A percentile compares a stretch with the other conserved stretches of the same genome.
Conservation (phyloP, 305 asterid genomes). For the Solanum hybrid region DNA sequence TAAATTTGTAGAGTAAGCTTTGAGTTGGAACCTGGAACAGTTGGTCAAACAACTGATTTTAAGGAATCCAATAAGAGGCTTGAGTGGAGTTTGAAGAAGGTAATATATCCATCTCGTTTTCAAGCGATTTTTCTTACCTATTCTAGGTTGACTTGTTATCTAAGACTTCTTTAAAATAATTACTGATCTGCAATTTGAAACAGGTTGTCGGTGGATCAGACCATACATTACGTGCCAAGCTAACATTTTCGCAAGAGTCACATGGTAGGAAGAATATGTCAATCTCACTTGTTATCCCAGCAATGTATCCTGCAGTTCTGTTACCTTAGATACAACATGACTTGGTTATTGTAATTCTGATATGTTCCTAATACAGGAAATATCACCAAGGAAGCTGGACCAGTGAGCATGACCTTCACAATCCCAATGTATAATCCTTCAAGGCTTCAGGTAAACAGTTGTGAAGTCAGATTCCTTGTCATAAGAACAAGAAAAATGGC, state of each 20-base stretch:
- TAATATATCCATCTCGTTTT: constrained; percentile 7
- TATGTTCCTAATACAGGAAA: constrained; percentile 46
- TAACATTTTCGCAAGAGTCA: constrained; percentile 81
- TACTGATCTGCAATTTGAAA: constrained; percentile 22
- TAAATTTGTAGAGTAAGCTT: constrained; percentile 62
- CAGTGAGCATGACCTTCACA: constrained; percentile 94
- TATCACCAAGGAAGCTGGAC: constrained; percentile 97
- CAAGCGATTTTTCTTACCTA: background rate
- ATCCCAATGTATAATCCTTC: constrained; percentile 97
- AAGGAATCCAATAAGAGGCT: constrained; percentile 78
- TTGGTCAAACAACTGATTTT: constrained; percentile 87
- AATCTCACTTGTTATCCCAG: background rate
- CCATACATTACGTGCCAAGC: constrained; percentile 85
- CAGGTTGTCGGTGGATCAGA: constrained; percentile 95
- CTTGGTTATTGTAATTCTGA: background rate
- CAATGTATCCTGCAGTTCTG: background rate
- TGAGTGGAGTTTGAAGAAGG: constrained; percentile 96
- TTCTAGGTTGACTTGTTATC: background rate
- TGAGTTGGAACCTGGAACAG: constrained; percentile 84
- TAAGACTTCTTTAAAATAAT: background rate
- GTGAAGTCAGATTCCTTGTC: background rate
- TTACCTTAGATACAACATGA: background rate
- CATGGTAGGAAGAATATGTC: constrained; percentile 45
- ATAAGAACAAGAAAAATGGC: background rate
- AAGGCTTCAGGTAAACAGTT: constrained; percentile 66